A percentile compares a stretch with the other conserved stretches of the same genome.
These are phyloP conservation scores for Sporothrix luriei DNA, from an alignment of 2,329 filamentous ascomycete species.

Conservation along the genomic window DNA sequence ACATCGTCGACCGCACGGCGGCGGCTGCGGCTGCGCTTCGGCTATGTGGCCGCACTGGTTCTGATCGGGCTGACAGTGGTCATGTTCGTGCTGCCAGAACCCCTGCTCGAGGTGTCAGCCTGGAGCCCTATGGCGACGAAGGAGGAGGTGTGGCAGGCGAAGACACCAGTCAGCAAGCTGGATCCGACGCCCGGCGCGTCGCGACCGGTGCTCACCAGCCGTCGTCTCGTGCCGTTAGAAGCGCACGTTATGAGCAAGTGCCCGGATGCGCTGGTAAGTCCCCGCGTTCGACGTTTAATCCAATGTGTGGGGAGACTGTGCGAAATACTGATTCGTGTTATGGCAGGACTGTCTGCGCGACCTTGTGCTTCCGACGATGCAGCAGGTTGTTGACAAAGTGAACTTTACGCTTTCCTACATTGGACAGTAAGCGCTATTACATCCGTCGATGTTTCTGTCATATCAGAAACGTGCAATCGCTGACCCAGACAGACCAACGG, in stretches of 20 bases:
- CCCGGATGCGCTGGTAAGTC: constrained; percentile 71
- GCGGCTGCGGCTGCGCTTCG: constrained; percentile 29
- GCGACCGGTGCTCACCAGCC: constrained; percentile 26
- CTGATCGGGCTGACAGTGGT: constrained; percentile 31
- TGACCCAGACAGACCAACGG: constrained; percentile 57
- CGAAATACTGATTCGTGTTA: not conserved
- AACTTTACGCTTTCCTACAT: constrained; percentile 92
- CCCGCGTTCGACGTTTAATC: too few relatives aligned
- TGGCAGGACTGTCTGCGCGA: constrained; percentile 71
- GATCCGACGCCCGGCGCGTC: not conserved
- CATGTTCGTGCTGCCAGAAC: constrained; percentile 30
- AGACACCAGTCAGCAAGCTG: not conserved
- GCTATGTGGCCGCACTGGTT: constrained; percentile 27
- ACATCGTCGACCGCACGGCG: not conserved
- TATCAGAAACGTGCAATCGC: not conserved
- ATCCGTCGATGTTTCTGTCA: not conserved
- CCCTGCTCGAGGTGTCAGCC: constrained; percentile 18
- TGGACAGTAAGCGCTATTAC: constrained; percentile 55
- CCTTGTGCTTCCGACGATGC: constrained; percentile 84
- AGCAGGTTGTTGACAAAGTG: constrained; percentile 76
- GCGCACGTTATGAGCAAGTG: constrained; percentile 98
- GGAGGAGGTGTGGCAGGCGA: constrained; percentile 4
- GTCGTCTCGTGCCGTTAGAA: constrained; percentile 71
- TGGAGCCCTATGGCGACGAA: constrained; percentile 19
- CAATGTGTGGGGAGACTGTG: not conserved